Evolutionary conservation across 257 asterid species (phyloP).

Genomic region (Solanum lignicaule): DNA sequence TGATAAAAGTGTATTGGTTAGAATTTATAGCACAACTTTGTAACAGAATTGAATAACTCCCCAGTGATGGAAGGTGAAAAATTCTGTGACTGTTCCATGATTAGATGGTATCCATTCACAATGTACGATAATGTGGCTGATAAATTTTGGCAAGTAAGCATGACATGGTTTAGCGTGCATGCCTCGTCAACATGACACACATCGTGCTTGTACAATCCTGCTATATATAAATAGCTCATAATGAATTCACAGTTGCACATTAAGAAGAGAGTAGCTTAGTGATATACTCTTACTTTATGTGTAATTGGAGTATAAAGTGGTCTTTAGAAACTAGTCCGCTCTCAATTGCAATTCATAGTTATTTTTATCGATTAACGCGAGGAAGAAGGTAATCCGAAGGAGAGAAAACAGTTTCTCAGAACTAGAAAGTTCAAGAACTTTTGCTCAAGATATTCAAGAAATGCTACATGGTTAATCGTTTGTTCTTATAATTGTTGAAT

Average conservation of each 20-base stretch:
- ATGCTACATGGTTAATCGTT: background rate
- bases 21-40: background rate
- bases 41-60: background rate
- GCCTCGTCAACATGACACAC: background rate
- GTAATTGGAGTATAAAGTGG: background rate
- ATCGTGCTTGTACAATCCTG: background rate
- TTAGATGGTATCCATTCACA: background rate
- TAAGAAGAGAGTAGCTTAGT: background rate
- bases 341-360: background rate
- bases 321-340: background rate
- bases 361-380: background rate
- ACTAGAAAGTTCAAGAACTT: background rate
- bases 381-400: background rate
- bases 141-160: background rate
- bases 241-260: background rate
- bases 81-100: background rate
- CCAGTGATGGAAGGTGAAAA: background rate
- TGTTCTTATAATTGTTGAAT: background rate
- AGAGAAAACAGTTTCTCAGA: background rate
- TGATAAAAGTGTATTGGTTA: background rate
- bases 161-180: background rate
- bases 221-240: background rate
- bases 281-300: background rate
- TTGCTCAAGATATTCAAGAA: background rate
- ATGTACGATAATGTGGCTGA: background rate